Base-by-base conservation (phyloP, 2,329 filamentous ascomycete genomes). In the Bertia moriformis region DNA sequence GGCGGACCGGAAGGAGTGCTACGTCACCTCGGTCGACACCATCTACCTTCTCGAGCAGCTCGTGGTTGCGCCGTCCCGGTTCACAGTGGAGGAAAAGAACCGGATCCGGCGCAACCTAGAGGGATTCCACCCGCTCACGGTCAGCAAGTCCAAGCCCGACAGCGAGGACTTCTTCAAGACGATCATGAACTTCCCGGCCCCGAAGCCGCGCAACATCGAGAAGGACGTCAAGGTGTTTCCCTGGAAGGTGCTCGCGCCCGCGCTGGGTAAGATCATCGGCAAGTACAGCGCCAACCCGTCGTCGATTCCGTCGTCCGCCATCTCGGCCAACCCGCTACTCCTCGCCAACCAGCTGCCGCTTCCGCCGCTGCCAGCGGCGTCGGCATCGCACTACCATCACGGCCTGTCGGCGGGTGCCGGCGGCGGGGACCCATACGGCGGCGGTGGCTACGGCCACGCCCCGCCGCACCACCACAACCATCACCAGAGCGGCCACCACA, bases 181-280 rank as follows among this genome's bases (percentile, higher is more conserved):
- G 50, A 96, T 98, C 61, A 98, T 98, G 91, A 84, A 78, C 1
- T 96, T 96, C 54, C 86, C 86, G 12, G 84, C 82, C 44, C 91
- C 91, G 2, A 96, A 96, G 61, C 91, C 91, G 15, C 73, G 91
- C 45, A 95, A 96, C 54, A 98, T 98, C 46, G 91, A 96, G 65
- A 98, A 98, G 64, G 89, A 96, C 52, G 88, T 98, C 54, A 98
- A 98, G 63, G 91, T 96, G 13, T 98, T 96, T 53, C 82, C 87
- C 3, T 98, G 91, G 91, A 89, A 87, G 59, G 85, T 89, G 43
- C 69, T 98, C 36, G 74, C 75, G 38, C 73, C 77, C 43, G 89
- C 91, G 0, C 69, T 98, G 47, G 93, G 93, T 71, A 98, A 98
- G 67, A 96, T 98, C 52, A 93, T 96, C 55, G 80, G 85, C 52